Evolutionary conservation across 805 yeast species (phyloP), one percentile per base, ranked within the genome.

Genomic region (Pichia nanzhaoensis): DNA sequence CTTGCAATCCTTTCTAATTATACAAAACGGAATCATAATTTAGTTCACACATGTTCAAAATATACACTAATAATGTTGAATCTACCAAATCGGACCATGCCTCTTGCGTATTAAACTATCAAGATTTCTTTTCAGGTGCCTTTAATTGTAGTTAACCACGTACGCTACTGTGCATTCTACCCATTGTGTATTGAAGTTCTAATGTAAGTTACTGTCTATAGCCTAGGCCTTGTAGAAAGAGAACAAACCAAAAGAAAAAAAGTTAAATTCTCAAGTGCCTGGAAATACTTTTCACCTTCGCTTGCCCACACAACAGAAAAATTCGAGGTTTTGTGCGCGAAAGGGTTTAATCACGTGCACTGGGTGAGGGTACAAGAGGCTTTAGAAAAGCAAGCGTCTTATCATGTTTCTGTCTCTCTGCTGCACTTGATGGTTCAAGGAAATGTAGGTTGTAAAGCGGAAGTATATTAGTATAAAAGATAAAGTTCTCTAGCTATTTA

Each of bases 101-200:
- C 55, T 55, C 54, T 61, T 45, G 51, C 48, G 51, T 54, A 53
- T 53, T 51, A 47, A 42, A 48, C 45, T 34, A 31, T 41, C 42
- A 50, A 33, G 37, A 8, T 21, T 8, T 20, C 53, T 51, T 36
- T 46, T 37, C 49, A 41, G 30, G 30, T 28, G 39, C 12, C 34
- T 44, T 32, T 7, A 21, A 14, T 28, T 21, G 51, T 48, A 50
- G 34, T 47, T 24, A 24, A 24, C 47, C 72, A 84, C 95, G 79
- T 84, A 85, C 95, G 73, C 85, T 77, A 77, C 96, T 85, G 88
- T 91, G 98, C 90, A 91, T 82, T 80, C 99, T 96, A 90, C 95
- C 99, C 99, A 91, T 91, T 72, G 78, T 85, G 81, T 74, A 39
- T 42, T 47, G 49, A 37, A 30, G 35, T 42, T 33, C 38, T 20